Conservation (phyloP, 2,329 filamentous ascomycete genomes). For the Cucurbitaria berberidis region DNA sequence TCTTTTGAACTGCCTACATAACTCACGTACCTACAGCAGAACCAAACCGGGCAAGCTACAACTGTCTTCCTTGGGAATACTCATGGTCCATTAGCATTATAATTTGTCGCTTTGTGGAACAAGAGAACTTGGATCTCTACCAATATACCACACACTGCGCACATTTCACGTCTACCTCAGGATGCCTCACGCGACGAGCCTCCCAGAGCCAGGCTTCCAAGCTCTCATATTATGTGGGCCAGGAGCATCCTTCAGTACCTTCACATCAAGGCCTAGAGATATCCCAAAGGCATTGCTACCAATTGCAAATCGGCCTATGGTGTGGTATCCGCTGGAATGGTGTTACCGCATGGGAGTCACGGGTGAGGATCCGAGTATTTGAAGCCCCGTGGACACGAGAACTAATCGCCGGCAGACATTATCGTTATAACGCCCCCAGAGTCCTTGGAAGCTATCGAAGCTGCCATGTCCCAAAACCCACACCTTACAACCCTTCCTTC, state of each 20-base stretch:
- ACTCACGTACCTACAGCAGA: constrained; percentile 16
- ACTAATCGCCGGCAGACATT: constrained; percentile 48
- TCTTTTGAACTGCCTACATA: constrained; percentile 15
- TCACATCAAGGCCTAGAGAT: constrained; percentile 79
- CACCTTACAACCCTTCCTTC: constrained; percentile 75
- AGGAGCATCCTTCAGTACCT: constrained; percentile 80
- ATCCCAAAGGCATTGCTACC: constrained; percentile 82
- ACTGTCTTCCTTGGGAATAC: background rate
- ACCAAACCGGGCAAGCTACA: background rate
- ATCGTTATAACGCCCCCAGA: constrained; percentile 64
- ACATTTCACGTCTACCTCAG: background rate
- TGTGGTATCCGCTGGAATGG: constrained; percentile 88
- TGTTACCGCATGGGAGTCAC: constrained; percentile 82
- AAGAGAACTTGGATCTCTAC: background rate
- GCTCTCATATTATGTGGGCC: constrained; percentile 84
- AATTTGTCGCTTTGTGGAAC: background rate
- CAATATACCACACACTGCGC: background rate
- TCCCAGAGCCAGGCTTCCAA: constrained; percentile 78
- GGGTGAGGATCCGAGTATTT: constrained; percentile 51
- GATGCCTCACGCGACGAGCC: constrained; percentile 76
- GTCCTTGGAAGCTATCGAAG: constrained; percentile 69
- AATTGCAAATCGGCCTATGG: constrained; percentile 85
- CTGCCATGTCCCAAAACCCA: constrained; percentile 78
- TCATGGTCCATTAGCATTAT: background rate
- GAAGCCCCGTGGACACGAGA: background rate